phyloP scores from a whole-genome alignment of 495 filamentous ascomycete species.

The Aspergillus sparsus region DNA sequence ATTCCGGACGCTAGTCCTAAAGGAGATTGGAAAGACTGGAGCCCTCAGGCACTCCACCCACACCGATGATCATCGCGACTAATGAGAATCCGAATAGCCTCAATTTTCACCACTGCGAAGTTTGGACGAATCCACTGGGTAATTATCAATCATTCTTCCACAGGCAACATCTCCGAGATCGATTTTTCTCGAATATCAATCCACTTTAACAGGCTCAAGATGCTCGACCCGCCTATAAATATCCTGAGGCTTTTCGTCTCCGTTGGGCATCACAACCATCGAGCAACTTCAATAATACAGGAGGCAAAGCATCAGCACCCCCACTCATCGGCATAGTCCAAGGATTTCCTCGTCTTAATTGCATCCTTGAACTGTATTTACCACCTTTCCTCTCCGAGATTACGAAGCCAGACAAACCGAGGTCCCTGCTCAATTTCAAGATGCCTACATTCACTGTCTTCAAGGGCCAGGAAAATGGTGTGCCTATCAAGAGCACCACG shows the following conservation, averaged over 20 bases:
- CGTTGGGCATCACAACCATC: no score
- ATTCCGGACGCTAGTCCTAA: constrained; percentile 5
- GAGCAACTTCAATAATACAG: no score
- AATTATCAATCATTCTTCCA: no score
- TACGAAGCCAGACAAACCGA: neutral
- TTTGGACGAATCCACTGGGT: no score
- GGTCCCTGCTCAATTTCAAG: neutral
- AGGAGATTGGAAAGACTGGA: neutral
- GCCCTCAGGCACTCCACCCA: neutral
- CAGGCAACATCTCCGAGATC: no score
- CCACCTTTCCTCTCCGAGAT: neutral
- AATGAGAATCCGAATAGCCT: neutral
- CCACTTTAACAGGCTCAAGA: no score
- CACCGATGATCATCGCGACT: neutral
- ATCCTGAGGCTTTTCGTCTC: no score
- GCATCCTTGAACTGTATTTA: neutral
- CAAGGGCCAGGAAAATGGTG: constrained; percentile 18
- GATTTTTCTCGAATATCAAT: no score
- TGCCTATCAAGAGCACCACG: constrained; percentile 15
- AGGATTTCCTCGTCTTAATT: neutral
- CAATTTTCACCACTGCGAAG: no score
- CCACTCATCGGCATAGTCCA: no score
- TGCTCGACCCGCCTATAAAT: no score
- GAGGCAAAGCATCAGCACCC: no score
- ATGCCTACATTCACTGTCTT: constrained; percentile 25